Evolutionary conservation across 2,329 filamentous ascomycete genomes (phyloP).

Genomic region (Helicocarpus griseus): DNA sequence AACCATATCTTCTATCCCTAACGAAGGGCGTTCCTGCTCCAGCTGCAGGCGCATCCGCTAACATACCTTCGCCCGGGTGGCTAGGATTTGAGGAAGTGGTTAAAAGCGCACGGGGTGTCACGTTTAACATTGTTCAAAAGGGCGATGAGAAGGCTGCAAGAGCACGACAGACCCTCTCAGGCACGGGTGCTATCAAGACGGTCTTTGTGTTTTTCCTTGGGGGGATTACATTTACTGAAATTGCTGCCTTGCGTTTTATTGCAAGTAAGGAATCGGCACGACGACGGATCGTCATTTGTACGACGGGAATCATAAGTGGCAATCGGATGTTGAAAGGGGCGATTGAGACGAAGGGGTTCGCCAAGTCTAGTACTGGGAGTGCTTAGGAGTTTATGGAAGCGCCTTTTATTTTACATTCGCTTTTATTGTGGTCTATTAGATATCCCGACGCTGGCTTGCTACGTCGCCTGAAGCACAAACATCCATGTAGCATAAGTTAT

Average conservation of each 20-base stretch:
- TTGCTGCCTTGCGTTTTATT: constrained; percentile 86
- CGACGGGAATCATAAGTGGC: constrained; percentile 83
- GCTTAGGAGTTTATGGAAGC: too few species aligned
- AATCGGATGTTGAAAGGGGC: constrained; percentile 80
- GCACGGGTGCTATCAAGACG: constrained; percentile 65
- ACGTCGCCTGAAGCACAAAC: too few species aligned
- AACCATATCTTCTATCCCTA: constrained; percentile 66
- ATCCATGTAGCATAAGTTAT: too few species aligned
- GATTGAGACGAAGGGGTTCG: constrained; percentile 59
- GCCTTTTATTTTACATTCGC: neutral
- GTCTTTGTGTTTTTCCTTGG: constrained; percentile 95
- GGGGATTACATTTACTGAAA: constrained; percentile 94
- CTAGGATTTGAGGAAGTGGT: constrained; percentile 87
- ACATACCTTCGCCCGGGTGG: constrained; percentile 66
- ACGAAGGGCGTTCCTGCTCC: constrained; percentile 53
- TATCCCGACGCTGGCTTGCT: too few species aligned
- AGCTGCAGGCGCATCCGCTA: constrained; percentile 39
- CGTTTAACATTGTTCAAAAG: constrained; percentile 85
- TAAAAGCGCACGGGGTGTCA: constrained; percentile 76
- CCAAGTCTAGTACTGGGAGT: neutral
- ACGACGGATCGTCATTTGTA: constrained; percentile 81
- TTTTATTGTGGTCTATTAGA: neutral
- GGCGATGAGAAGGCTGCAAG: constrained; percentile 88
- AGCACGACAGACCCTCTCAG: constrained; percentile 71
- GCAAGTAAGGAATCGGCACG: constrained; percentile 71